phyloP scores from a whole-genome alignment of 228 moss, liverwort and hornwort genomes.

The Sphagnum magellanicum region DNA sequence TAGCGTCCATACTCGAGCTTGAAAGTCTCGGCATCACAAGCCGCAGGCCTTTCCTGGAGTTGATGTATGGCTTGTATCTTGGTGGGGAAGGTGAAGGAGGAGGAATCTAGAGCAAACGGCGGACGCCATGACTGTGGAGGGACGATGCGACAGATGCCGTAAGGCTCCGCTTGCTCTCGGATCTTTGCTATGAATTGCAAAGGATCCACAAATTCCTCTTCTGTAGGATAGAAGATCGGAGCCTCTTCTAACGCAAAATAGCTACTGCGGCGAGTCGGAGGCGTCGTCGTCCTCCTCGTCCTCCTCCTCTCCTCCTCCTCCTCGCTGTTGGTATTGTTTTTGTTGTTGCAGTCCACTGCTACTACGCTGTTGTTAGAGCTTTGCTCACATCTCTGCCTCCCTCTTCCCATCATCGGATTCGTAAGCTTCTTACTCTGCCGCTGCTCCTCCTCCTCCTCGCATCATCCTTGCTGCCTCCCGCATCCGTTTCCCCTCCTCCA shows the following conservation, averaged over 20 bases:
- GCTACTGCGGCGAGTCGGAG: conserved; percentile 17
- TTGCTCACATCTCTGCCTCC: conserved; percentile 69
- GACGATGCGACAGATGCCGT: conserved; percentile 95
- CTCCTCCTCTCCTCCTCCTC: conserved; percentile 57
- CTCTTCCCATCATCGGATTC: conserved; percentile 70
- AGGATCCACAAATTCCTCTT: conserved; percentile 86
- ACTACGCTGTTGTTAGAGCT: conserved; percentile 16
- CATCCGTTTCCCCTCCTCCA: too few relatives aligned
- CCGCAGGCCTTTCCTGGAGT: conserved; percentile 93
- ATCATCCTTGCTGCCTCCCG: too few relatives aligned
- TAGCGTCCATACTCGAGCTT: conserved; percentile 87
- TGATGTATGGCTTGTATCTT: conserved; percentile 98
- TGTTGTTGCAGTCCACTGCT: conserved; percentile 7
- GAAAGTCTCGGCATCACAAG: conserved; percentile 92
- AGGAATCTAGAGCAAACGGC: conserved; percentile 81
- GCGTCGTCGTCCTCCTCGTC: conserved; percentile 22
- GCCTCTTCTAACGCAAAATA: conserved; percentile 51
- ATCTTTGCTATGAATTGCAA: conserved; percentile 86
- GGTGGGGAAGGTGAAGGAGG: conserved; percentile 91
- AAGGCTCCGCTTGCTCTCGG: conserved; percentile 79
- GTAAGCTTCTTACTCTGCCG: conserved; percentile 18
- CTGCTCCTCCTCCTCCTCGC: too few relatives aligned
- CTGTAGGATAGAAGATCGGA: conserved; percentile 84
- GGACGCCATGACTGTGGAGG: conserved; percentile 92
- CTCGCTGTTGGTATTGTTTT: conserved; percentile 7